Evolutionary conservation across 345 rosid species (phyloP), one percentile per base, ranked within the genome.

Genomic region (Erysimum cheiranthoides): DNA sequence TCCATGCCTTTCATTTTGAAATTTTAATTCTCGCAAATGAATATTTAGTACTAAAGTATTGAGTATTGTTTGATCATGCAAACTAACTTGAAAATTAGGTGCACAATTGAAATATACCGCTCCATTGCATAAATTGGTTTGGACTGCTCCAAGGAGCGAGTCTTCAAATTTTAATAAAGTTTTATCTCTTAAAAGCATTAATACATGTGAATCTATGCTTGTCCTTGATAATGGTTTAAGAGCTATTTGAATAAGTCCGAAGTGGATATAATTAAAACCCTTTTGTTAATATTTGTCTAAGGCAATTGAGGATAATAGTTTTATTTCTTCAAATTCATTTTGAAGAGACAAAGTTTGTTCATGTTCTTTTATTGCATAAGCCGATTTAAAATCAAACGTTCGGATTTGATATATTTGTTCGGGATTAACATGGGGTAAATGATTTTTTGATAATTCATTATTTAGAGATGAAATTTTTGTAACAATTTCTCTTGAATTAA

Each of bases 241-340:
- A 0, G 64, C 64, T 8, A 32, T 35, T 59, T 59, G 64, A 0
- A 59, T 2, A 2, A 59, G 5, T n/a, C 45, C 64, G 2, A 16
- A 59, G 2, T 59, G 64, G 1, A 61, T 4, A 61, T 62, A 62
- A 12, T 62, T 62, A 5, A 62, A 62, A 5, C 67, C 51, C 7
- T 62, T 62, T 62, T 62, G 49, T 12, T 36, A 39, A 10, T 18
- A 39, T 10, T 39, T 36, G 0, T 39, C 46, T 36, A 40, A 0
- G 1, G 51, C 67, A 0, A 40, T 5, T 40, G 47, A 21, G 0
- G 45, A 17, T 61, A 61, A 18, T 35, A 61, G 2, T 61, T 36
- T 38, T 4, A 61, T 61, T 61, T 61, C 66, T 61, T 61, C 46
- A 11, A 35, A 61, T 10, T 61, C 47, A 17, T 61, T 5, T 61